A percentile compares a stretch with the other conserved stretches of the same genome.
Conservation (phyloP, 768 basidiomycete genomes). For the Hygrocybe punicea region DNA sequence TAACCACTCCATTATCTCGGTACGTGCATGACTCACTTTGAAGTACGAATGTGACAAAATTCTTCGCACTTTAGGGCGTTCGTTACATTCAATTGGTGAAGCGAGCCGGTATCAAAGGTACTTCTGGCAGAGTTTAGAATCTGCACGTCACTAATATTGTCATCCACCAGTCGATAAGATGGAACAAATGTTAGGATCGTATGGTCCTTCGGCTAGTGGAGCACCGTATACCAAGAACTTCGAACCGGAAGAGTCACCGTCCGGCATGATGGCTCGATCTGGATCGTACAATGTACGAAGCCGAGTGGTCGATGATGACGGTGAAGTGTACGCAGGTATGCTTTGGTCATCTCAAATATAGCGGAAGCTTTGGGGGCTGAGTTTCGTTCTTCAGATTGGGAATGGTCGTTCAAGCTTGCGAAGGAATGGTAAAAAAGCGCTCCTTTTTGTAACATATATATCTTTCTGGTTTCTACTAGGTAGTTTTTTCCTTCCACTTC, state of each 20-base stretch:
- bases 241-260: constrained; percentile 64
- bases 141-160: constrained; percentile 5
- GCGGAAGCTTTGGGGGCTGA: too few relatives aligned
- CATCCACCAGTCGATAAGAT: constrained; percentile 73
- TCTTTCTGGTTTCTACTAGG: constrained; percentile 14
- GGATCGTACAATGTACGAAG: constrained; percentile 77
- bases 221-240: constrained; percentile 74
- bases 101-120: constrained; percentile 70
- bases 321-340: constrained; percentile 72
- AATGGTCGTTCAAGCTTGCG: constrained; percentile 87
- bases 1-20: constrained; percentile 85
- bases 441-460: constrained; percentile 4
- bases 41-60: constrained; percentile 6
- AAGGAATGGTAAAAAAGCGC: constrained; percentile 73
- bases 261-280: constrained; percentile 79
- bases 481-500: constrained; percentile 7
- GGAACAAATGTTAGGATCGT: constrained; percentile 94
- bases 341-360: constrained; percentile 2
- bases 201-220: constrained; percentile 67
- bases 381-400: constrained; percentile 59
- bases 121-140: constrained; percentile 8
- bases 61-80: constrained; percentile 50
- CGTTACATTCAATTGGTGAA: constrained; percentile 90
- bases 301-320: constrained; percentile 86
- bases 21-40: constrained; percentile 23